Base-by-base conservation (phyloP, 768 basidiomycete species). In the Lenzites betulinus region DNA sequence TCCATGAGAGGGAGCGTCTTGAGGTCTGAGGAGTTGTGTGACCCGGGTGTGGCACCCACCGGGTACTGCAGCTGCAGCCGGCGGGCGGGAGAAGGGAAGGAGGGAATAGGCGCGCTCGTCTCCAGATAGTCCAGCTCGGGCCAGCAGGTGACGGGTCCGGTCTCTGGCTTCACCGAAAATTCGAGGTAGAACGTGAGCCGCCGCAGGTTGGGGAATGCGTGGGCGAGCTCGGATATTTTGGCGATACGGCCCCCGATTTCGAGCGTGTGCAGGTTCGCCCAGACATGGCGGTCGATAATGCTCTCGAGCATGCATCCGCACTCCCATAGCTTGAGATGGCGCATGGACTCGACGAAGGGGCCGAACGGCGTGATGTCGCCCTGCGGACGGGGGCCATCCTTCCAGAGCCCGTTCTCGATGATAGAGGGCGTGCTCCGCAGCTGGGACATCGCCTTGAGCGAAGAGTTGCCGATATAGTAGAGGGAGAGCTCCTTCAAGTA, bases 241-340 rank as follows among this genome's bases (percentile, higher is more conserved):
- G 62, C 61, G 9, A 66, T 58, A 48, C 65, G 62, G 8, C 65
- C 65, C 51, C 62, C 65, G 39, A 63, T 63, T 36, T 63, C 62
- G 56, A 66, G 65, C 38, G 59, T 58, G 53, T 60, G 65, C 33
- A 66, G 54, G 54, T 62, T 52, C 23, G 52, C 48, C 57, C 60
- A 59, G 58, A 63, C 47, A 61, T 57, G 51, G 7, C 51, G 49
- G 53, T 59, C 58, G 38, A 59, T 47, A 46, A 65, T 35, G 54
- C 60, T 62, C 55, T 65, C 64, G 47, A 65, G 58, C 57, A 65
- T 62, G 58, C 64, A 65, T n/a, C 60, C 64, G 43, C 57, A 59
- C 58, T 65, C 60, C 64, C 64, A 65, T 39, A 65, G 58, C 53
- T 63, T 62, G 54, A 65, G 53, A 35, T 59, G 61, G 30, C 44